Base-by-base conservation (phyloP, 805 yeast species). In the Ogataea glucozyma region DNA sequence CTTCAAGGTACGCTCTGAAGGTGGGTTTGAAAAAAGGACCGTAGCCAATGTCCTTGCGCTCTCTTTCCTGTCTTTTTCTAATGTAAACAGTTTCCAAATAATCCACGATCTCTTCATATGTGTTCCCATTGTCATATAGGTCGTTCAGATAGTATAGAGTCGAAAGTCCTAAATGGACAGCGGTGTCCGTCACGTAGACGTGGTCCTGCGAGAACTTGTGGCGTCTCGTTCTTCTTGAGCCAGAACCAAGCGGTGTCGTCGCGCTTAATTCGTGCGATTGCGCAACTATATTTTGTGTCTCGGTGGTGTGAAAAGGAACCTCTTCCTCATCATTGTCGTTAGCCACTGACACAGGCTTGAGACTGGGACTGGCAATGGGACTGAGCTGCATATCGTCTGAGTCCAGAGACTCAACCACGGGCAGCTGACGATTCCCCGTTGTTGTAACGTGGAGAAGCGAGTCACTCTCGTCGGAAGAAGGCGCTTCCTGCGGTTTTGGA, bases 111-210 rank as follows among this genome's bases (percentile, higher is more conserved):
- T 61, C 53, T 2, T 46, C 46, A 38, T 60, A 64, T 1, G 64
- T 38, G 19, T 53, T 42, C 0, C 67, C 68, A 27, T 52, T 47
- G 7, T 62, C 62, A 24, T 51, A 61, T 47, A 62, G 43, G 9
- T 55, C 57, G 31, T 60, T 63, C 26, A 66, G 44, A 7, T 49
- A 46, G 22, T 54, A 50, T 10, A 50, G 47, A 1, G 68, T 53
- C 8, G 65, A 43, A 3, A 66, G 44, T 3, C 70, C 69, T 2
- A 65, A 46, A 42, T 58, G 57, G 9, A 54, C 60, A 3, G 67
- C 67, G 3, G 59, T 52, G 40, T 66, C 70, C 2, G 66, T 61
- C 9, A 65, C 56, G 43, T 64, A 66, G 1, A 66, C 65, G 44
- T 66, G 67, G 26, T 60, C 60, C 41, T 64, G 68, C 2, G 65